Base-by-base conservation (phyloP, 331 rosid genomes). In the Pyrus hybrid region DNA sequence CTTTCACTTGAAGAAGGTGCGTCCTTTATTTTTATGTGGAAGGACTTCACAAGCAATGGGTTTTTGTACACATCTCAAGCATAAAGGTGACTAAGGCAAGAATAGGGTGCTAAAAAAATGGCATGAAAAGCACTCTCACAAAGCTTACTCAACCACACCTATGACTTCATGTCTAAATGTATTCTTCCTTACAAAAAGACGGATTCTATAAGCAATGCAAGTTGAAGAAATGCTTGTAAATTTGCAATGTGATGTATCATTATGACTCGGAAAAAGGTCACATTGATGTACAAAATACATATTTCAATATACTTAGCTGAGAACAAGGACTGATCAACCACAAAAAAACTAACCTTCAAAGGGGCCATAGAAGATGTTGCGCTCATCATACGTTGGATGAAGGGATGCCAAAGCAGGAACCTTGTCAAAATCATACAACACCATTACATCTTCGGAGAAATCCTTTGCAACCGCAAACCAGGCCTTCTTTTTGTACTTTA, bases 401-500 rank as follows among this genome's bases (percentile, higher is more conserved):
- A 90, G 77, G 25, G 95, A 83, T 78, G 91, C 91, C 87, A 95
- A 81, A 21, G 99, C 93, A 54, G 97, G 97, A 89, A 85, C 85
- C 87, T 92, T 95, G 77, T 92, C 97, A 73, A 95, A 95, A 82
- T 95, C 93, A 73, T 90, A 87, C 70, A 73, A 32, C 18, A 89
- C 56, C 97, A 89, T 95, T 53, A 77, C 77, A 79, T 95, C 96
- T 87, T 92, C 97, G 1, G 99, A 90, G 80, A 95, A 90, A 72
- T 84, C 97, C 85, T 87, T 90, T 33, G 93, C 97, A 80, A 95
- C 97, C 12, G 97, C 83, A 84, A 95, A 95, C 99, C 97, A 95
- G 33, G 99, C 97, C 80, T 85, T 90, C 53, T 86, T 92, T 90
- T 89, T 92, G 77, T 90, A 92, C 81, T 90, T 89, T 74, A 69